Evolutionary conservation across 805 yeast species (phyloP).

Genomic region (Yarrowia yakushimensis): DNA sequence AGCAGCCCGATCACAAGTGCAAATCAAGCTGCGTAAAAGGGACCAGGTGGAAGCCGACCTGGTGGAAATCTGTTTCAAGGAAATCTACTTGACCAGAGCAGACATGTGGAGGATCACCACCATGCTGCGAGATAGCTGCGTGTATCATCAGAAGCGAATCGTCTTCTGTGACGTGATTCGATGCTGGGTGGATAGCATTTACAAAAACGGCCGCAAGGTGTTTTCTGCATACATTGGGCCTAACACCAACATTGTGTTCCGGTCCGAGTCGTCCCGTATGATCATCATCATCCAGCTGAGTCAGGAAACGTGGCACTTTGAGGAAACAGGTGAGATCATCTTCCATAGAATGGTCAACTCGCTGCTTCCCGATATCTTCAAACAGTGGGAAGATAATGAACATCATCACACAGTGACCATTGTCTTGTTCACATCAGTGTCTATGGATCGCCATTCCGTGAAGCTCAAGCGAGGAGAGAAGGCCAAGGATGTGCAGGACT

Average conservation of each 20-base stretch:
- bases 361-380: conserved; percentile 84
- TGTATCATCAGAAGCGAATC: conserved; percentile 62
- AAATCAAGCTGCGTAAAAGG: conserved; percentile 35
- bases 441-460: conserved; percentile 37
- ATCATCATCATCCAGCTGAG: conserved; percentile 84
- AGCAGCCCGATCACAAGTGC: conserved; percentile 52
- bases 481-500: conserved; percentile 66
- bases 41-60: conserved; percentile 67
- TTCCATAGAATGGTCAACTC: conserved; percentile 90
- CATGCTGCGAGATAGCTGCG: conserved; percentile 56
- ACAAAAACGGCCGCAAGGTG: conserved; percentile 61
- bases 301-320: conserved; percentile 97
- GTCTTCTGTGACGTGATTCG: conserved; percentile 62
- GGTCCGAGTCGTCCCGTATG: conserved; percentile 87
- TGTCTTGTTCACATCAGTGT: conserved; percentile 80
- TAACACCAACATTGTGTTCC: conserved; percentile 73
- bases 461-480: conserved; percentile 64
- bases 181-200: conserved; percentile 60
- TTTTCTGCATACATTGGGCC: conserved; percentile 73
- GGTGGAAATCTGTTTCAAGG: conserved; percentile 76
- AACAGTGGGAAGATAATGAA: conserved; percentile 78
- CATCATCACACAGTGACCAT: conserved; percentile 91
- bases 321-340: conserved; percentile 91
- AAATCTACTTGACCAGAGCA: conserved; percentile 77
- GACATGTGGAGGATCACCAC: conserved; percentile 88